Evolutionary conservation across 805 yeast species (phyloP), one percentile per base, ranked within the genome.

Genomic region (Kuraishia borneana): DNA sequence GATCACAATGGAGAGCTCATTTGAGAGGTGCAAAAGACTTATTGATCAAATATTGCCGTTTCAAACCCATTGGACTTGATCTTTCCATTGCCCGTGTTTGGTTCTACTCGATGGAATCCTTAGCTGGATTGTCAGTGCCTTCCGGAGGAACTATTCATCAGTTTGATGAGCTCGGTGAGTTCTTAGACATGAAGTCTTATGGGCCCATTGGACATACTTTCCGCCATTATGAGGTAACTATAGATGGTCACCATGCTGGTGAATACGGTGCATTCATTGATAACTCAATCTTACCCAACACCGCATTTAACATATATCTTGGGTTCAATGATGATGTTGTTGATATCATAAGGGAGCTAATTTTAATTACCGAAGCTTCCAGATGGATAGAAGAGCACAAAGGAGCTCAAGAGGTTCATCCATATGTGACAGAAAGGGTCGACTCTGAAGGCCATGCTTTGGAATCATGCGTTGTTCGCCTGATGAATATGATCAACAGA

Each of bases 1-100:
- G 71, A 32, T 68, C 72, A 25, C 70, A 71, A 42, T 78, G 85
- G 87, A 57, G 82, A 38, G 72, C 80, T 1, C 85, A 78, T 54
- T 54, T 78, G 13, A 53, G 71, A 41, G 84, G 84, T 10, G 84
- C 83, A 2, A 76, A 76, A 44, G 82, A 76, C 42, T 51, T 78
- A 12, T 55, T 78, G 10, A 51, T 73, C 33, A 73, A 70, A 41
- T 70, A 71, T 42, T 58, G 65, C 35, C 51, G 50, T 5, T 46
- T 45, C 33, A 46, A 45, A 8, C 50, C 55, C 10, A 53, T 48
- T 36, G 47, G 52, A 31, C 51, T 69, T 9, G 65, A 53, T 16
- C 38, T 55, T 13, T 48, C 50, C 4, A 50, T 56, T 28, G 50
- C 55, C 45, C 70, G 72, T 52, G 52, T 58, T 30, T 76, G 83